Base-by-base conservation (phyloP, 2,329 filamentous ascomycete species). In the Neurospora sp. region DNA sequence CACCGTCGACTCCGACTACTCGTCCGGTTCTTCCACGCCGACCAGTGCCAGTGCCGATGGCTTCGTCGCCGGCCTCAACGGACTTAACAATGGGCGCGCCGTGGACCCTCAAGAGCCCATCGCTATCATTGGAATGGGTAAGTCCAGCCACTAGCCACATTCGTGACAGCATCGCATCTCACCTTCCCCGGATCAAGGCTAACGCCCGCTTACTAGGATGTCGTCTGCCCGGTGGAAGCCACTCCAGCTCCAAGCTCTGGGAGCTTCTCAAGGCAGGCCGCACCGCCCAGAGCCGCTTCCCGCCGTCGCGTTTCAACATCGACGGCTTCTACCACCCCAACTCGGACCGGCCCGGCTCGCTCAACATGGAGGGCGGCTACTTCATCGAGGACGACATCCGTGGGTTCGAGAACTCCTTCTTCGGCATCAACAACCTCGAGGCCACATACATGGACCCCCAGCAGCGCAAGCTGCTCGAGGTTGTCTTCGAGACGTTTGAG, bases 381-480 rank as follows among this genome's bases (percentile, higher is more conserved):
- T 75, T 80, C 33, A 67, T 78, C 2, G 70, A 77, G 8, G 74
- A 75, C 6, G 74, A 78, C 68, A 69, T 77, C 19, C 70, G 74
- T 12, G 70, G 69, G 23, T 82, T 82, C 68, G 81, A 83, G 71
- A 43, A 78, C 1, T 70, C 71, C 4, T 82, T 84, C 73, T 84
- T 84, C 73, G 75, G 77, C 62, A 81, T 83, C 62, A 77, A 74
- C 1, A 76, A 78, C 1, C 72, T 76, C 15, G 82, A 84, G 71
- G 80, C 80, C n/a, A 75, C 76, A 66, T 75, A 74, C 33, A 78
- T 83, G 71, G 82, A 84, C 66, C 82, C 82, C 0, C 81, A 83
- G 71, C 80, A 82, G 70, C 75, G 81, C 1, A 77, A 79, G 70
- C 73, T 81, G 17, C 76, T 82, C 4, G 80, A 83, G 68, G 78